These are phyloP conservation scores for Heterobasidion parviporum DNA, from an alignment of 1,284 basidiomycete genomes.

Conservation along the genomic window DNA sequence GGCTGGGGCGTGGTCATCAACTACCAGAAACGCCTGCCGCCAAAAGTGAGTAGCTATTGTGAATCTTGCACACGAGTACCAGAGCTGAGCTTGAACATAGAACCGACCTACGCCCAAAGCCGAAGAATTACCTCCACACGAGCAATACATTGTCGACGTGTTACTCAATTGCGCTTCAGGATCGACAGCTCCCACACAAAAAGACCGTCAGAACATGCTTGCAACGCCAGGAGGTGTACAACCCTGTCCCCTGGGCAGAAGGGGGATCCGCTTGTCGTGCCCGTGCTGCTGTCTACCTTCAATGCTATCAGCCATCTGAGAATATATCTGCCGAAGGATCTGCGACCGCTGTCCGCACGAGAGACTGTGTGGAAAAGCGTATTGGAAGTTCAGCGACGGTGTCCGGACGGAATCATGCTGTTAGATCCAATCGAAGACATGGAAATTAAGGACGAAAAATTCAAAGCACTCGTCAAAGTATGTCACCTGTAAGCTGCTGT, in stretches of 20 bases:
- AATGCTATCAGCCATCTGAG: slow-evolving; percentile 85
- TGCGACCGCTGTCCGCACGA: slow-evolving; percentile 69
- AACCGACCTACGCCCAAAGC: slow-evolving; percentile 46
- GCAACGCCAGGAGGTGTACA: slow-evolving; percentile 62
- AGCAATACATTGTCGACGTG: slow-evolving; percentile 93
- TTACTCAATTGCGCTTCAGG: slow-evolving; percentile 77
- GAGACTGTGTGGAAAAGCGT: slow-evolving; percentile 88
- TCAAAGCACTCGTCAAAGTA: slow-evolving; percentile 80
- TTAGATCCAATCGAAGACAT: slow-evolving; percentile 94
- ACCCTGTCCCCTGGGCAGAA: slow-evolving; percentile 67
- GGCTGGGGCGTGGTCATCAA: slow-evolving; percentile 95
- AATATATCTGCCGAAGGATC: slow-evolving; percentile 85
- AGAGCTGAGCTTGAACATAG: slow-evolving; percentile 20
- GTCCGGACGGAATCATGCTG: slow-evolving; percentile 81
- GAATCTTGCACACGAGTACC: background rate
- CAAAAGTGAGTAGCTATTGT: slow-evolving; percentile 44
- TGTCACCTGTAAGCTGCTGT: slow-evolving; percentile 6
- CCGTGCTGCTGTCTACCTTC: slow-evolving; percentile 83
- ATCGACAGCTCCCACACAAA: slow-evolving; percentile 40
- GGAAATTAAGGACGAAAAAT: slow-evolving; percentile 93
- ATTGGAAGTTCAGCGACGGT: slow-evolving; percentile 82
- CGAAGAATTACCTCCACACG: slow-evolving; percentile 74
- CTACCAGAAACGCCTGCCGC: slow-evolving; percentile 77
- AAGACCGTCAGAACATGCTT: slow-evolving; percentile 47
- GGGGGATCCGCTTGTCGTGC: slow-evolving; percentile 82